These are phyloP conservation scores for Phialophora expanda DNA, from an alignment of 2,329 filamentous ascomycete species.

Conservation along the genomic window DNA sequence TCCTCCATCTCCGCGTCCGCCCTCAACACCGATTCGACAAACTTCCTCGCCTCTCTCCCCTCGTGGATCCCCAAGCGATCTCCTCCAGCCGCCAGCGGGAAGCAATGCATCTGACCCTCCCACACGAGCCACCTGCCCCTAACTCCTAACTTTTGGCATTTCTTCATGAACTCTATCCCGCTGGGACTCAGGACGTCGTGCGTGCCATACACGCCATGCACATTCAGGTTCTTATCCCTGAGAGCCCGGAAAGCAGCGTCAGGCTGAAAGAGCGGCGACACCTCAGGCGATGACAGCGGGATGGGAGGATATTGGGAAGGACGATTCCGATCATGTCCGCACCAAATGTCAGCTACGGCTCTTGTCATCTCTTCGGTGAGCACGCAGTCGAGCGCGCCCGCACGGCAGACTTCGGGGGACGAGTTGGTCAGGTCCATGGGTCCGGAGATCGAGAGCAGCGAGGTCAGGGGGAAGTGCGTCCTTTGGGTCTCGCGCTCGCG, in stretches of 20 bases:
- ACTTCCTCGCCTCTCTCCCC: conserved; percentile 52
- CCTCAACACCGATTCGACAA: conserved; percentile 41
- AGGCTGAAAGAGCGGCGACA: conserved; percentile 54
- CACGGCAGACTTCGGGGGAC: conserved; percentile 52
- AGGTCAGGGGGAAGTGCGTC: conserved; percentile 20
- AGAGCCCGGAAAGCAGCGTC: conserved; percentile 49
- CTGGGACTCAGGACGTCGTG: conserved; percentile 62
- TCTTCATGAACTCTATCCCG: conserved; percentile 55
- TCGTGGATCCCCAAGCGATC: conserved; percentile 55
- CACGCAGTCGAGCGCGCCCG: conserved; percentile 54
- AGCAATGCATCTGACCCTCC: conserved; percentile 67
- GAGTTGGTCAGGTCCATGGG: conserved; percentile 56
- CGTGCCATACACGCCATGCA: conserved; percentile 60
- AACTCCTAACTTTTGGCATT: conserved; percentile 52
- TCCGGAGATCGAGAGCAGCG: conserved; percentile 55
- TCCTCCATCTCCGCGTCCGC: conserved; percentile 17
- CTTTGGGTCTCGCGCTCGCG: not conserved
- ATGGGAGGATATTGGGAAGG: not conserved
- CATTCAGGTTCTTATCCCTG: conserved; percentile 49
- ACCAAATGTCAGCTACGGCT: conserved; percentile 19
- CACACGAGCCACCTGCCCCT: conserved; percentile 63
- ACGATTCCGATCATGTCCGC: conserved; percentile 6
- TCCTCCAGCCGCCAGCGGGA: conserved; percentile 58
- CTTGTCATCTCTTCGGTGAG: conserved; percentile 50
- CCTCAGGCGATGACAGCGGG: conserved; percentile 46